Percentiles rank a stretch among this genome's conserved stretches.
Conservation (phyloP, 306 rosid genomes). For the Quercus wislizeni region DNA sequence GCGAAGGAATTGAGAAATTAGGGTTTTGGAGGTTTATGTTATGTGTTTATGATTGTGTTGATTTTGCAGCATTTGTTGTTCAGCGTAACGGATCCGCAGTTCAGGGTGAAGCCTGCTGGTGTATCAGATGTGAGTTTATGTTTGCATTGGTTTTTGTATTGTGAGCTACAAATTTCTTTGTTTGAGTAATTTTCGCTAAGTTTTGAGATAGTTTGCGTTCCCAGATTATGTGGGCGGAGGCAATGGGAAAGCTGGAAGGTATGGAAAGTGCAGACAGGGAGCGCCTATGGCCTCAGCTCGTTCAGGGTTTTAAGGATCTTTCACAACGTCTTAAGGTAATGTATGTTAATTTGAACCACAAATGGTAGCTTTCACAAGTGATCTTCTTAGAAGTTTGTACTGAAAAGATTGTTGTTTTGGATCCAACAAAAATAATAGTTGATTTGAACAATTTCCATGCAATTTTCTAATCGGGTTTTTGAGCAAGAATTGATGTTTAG, state of each 20-base stretch:
- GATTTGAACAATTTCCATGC: neutral
- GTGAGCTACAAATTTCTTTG: neutral
- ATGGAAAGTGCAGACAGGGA: slow-evolving; percentile 89
- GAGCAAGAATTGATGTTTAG: neutral
- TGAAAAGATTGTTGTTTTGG: neutral
- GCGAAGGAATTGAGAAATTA: neutral
- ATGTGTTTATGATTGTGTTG: slow-evolving; percentile 15
- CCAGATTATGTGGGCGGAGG: slow-evolving; percentile 99
- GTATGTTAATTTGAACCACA: slow-evolving; percentile 1
- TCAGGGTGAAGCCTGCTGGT: slow-evolving; percentile 82
- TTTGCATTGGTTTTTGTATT: slow-evolving; percentile 1
- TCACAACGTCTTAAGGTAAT: slow-evolving; percentile 86
- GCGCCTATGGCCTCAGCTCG: slow-evolving; percentile 95
- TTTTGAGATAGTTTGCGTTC: slow-evolving; percentile 60
- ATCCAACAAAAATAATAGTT: neutral
- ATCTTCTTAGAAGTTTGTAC: neutral
- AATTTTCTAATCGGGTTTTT: neutral
- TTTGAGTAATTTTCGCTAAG: slow-evolving; percentile 28
- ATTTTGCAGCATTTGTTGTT: slow-evolving; percentile 83
- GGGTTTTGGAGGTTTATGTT: slow-evolving; percentile 9
- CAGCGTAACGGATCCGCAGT: slow-evolving; percentile 83
- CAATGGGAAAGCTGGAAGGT: slow-evolving; percentile 95
- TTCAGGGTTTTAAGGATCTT: slow-evolving; percentile 89
- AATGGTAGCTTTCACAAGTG: neutral
- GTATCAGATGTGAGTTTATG: slow-evolving; percentile 83